Conservation (phyloP, 176 grass and related monocot species). For the Ensete glaucum region DNA sequence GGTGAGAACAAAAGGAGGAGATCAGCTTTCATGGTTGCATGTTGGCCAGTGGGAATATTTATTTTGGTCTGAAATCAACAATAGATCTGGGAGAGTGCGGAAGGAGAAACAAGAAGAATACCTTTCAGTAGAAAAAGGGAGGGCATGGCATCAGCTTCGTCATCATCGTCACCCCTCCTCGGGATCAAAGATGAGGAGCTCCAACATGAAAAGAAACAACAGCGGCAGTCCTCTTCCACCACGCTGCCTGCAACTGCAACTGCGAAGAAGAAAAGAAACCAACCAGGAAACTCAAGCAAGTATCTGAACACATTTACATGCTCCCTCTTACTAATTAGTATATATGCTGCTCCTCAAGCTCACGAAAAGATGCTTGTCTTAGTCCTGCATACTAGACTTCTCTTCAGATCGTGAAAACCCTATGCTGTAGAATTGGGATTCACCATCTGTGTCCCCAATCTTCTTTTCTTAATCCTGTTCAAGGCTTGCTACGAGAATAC, state of each 20-base stretch:
- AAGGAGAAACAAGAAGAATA: slow-evolving; percentile 9
- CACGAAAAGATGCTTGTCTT: too few species aligned
- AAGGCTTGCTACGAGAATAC: too few species aligned
- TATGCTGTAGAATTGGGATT: too few species aligned
- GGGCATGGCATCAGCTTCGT: slow-evolving; percentile 67
- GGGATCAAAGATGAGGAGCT: slow-evolving; percentile 80
- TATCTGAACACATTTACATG: slow-evolving; percentile 24
- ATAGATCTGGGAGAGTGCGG: slow-evolving; percentile 12
- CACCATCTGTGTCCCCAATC: too few species aligned
- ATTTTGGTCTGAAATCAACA: slow-evolving; percentile 7
- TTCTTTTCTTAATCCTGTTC: too few species aligned
- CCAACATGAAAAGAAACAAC: slow-evolving; percentile 68
- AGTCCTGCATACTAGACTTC: too few species aligned
- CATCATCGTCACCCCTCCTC: slow-evolving; percentile 52
- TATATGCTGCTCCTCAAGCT: too few species aligned
- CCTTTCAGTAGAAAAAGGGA: slow-evolving; percentile 19
- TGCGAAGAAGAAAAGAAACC: slow-evolving; percentile 85
- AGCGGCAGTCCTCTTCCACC: slow-evolving; percentile 2
- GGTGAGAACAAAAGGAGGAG: slow-evolving; percentile 14
- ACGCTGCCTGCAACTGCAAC: slow-evolving; percentile 32
- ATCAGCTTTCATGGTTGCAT: slow-evolving; percentile 32
- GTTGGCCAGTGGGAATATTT: slow-evolving; percentile 27
- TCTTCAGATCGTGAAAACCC: too few species aligned
- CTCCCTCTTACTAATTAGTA: not conserved
- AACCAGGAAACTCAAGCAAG: slow-evolving; percentile 69